Conservation (phyloP, 139 green algal genomes). For the Astrephomene gubernaculifera region DNA sequence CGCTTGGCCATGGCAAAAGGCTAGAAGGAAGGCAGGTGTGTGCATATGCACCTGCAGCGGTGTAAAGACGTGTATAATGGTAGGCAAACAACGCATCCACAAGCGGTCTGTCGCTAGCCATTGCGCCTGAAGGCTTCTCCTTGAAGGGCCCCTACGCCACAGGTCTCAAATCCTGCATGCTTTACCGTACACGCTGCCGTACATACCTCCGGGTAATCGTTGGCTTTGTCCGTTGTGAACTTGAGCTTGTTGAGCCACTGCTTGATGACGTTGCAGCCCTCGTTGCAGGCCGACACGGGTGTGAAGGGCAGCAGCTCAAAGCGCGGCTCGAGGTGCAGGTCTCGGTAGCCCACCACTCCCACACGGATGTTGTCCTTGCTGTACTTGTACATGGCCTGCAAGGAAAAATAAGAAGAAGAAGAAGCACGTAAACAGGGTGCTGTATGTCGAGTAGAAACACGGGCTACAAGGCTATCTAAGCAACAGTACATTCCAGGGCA, state of each 20-base stretch:
- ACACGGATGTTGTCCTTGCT: background rate
- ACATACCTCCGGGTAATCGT: background rate
- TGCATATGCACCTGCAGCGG: background rate
- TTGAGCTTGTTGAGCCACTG: background rate
- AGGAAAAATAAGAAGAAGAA: background rate
- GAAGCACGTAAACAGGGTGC: background rate
- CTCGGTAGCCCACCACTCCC: background rate
- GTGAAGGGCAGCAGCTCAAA: background rate
- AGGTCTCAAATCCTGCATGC: too few relatives aligned
- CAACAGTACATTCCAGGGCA: background rate
- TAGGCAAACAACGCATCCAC: background rate
- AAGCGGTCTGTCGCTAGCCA: too few relatives aligned
- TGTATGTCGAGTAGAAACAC: background rate
- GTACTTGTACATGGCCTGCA: constrained; percentile 6
- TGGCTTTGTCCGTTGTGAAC: background rate
- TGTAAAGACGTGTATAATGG: background rate
- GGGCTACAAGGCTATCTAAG: background rate
- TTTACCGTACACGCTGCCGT: background rate
- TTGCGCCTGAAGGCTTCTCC: too few relatives aligned
- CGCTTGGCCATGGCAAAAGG: too few relatives aligned
- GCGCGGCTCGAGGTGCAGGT: background rate
- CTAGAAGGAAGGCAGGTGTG: too few relatives aligned
- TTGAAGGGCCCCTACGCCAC: too few relatives aligned
- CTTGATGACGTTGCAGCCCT: background rate
- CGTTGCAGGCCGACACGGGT: background rate